Evolutionary conservation across 1,139 yeast genomes (phyloP).

Genomic region (Protomyces gravidus): DNA sequence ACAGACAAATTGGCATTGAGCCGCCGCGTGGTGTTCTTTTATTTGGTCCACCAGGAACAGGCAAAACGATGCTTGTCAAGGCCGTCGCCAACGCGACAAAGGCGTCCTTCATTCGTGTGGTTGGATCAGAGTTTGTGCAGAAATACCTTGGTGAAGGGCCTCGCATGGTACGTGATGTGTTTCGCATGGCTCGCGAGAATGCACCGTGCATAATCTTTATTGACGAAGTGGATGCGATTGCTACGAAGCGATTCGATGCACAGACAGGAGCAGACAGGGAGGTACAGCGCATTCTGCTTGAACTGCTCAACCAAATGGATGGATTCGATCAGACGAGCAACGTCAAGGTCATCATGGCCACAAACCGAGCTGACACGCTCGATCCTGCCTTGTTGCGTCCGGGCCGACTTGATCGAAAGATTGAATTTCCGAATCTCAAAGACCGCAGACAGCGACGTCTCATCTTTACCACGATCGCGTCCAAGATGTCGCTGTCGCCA

Average conservation of each 20-base stretch:
- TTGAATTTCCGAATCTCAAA: slow-evolving; percentile 90
- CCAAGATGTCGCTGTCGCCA: slow-evolving; percentile 95
- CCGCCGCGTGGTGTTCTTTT: slow-evolving; percentile 97
- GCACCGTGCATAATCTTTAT: slow-evolving; percentile 94
- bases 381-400: slow-evolving; percentile 98
- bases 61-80: slow-evolving; percentile 97
- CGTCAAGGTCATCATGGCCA: slow-evolving; percentile 98
- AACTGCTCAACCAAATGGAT: slow-evolving; percentile 96
- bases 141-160: slow-evolving; percentile 99
- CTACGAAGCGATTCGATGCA: slow-evolving; percentile 98
- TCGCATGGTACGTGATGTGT: slow-evolving; percentile 97
- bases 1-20: slow-evolving; percentile 96
- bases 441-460: slow-evolving; percentile 97
- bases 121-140: slow-evolving; percentile 97
- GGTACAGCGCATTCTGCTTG: slow-evolving; percentile 95
- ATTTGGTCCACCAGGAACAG: slow-evolving; percentile 99
- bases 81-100: slow-evolving; percentile 97
- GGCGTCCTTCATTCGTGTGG: slow-evolving; percentile 92
- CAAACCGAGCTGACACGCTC: slow-evolving; percentile 94
- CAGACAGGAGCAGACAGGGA: slow-evolving; percentile 99
- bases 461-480: slow-evolving; percentile 92
- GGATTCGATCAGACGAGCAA: slow-evolving; percentile 95
- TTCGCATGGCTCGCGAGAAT: slow-evolving; percentile 93
- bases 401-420: slow-evolving; percentile 95
- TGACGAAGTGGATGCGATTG: slow-evolving; percentile 98